Conservation (phyloP, 2,329 filamentous ascomycete genomes). For the Trichophyton simii region DNA sequence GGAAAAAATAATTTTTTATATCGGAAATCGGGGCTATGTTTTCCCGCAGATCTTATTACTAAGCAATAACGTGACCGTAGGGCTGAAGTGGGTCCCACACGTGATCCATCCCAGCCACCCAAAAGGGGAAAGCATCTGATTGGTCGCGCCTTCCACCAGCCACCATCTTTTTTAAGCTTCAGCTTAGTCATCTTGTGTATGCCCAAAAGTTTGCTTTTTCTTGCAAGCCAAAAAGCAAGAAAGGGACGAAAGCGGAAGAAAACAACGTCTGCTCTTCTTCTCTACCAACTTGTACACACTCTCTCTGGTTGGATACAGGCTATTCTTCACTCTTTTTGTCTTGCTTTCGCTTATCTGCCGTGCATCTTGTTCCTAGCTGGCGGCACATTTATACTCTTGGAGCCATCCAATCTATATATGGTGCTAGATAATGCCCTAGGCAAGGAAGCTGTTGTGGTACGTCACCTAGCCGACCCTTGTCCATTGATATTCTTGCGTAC, state of each 20-base stretch:
- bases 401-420: background rate
- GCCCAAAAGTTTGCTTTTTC: background rate
- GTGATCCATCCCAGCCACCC: background rate
- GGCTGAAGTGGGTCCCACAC: background rate
- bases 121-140: background rate
- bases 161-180: background rate
- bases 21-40: background rate
- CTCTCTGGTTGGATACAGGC: background rate
- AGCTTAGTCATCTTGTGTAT: background rate
- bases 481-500: background rate
- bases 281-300: background rate
- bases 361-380: background rate
- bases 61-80: background rate
- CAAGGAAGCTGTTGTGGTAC: constrained; percentile 6
- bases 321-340: background rate
- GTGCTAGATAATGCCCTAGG: background rate
- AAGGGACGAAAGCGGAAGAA: background rate
- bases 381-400: background rate
- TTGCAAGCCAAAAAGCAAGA: background rate
- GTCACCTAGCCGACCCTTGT: constrained; percentile 4
- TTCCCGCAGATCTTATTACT: background rate
- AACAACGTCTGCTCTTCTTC: background rate
- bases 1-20: background rate
- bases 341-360: background rate
- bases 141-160: background rate